Percentiles rank a stretch among this genome's conserved stretches.
phyloP scores from a whole-genome alignment of 78 protist species.

The Guillardia theta region DNA sequence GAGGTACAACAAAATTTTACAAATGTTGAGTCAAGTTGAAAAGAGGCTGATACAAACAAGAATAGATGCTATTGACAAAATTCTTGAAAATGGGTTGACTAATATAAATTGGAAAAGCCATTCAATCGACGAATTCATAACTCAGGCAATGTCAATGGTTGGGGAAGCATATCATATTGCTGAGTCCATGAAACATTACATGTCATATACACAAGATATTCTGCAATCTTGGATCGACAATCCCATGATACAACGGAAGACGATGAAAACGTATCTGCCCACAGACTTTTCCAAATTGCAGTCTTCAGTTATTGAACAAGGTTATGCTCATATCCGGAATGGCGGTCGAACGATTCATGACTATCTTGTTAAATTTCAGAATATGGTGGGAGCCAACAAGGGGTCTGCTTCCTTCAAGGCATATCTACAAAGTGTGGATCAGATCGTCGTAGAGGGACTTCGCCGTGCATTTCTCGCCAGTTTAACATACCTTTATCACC shows the following conservation, averaged over 20 bases:
- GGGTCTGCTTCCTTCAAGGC: slow-evolving; percentile 51
- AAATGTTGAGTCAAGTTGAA: slow-evolving; percentile 65
- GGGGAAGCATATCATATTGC: not conserved
- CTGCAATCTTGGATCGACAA: not conserved
- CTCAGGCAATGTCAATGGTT: not conserved
- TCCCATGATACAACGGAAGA: slow-evolving; percentile 24
- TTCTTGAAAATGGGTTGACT: slow-evolving; percentile 48
- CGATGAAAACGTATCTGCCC: not conserved
- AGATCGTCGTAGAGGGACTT: slow-evolving; percentile 33
- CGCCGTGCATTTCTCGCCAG: not conserved
- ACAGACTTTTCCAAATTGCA: slow-evolving; percentile 16
- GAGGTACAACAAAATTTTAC: slow-evolving; percentile 62
- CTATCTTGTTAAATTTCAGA: not conserved
- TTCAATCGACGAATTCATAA: slow-evolving; percentile 58
- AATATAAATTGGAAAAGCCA: slow-evolving; percentile 4
- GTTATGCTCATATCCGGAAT: not conserved
- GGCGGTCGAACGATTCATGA: not conserved
- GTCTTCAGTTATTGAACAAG: not conserved
- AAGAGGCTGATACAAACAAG: slow-evolving; percentile 56
- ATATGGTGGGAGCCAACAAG: not conserved
- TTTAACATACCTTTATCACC: slow-evolving; percentile 42
- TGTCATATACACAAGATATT: not conserved
- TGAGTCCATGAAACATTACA: slow-evolving; percentile 6
- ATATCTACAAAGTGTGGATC: slow-evolving; percentile 62
- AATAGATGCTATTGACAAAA: slow-evolving; percentile 44